Evolutionary conservation across 2,329 filamentous ascomycete genomes (phyloP).

Genomic region (Colletotrichum sp.): DNA sequence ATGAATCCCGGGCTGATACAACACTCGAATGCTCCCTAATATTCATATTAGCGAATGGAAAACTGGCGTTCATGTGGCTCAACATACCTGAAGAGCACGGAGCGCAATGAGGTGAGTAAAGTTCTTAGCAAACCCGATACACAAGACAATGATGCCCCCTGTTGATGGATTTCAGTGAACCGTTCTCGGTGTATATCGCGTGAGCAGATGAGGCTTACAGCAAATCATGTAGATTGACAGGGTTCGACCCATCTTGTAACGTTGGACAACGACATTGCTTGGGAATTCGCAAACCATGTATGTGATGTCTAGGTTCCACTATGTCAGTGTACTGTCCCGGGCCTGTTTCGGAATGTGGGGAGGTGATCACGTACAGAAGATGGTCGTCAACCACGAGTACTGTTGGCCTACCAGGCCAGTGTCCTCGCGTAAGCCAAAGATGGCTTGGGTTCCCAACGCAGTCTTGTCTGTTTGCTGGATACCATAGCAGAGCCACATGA

Average conservation of each 20-base stretch:
- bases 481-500: slow-evolving; percentile 55
- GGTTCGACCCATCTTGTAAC: slow-evolving; percentile 26
- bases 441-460: slow-evolving; percentile 41
- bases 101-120: slow-evolving; percentile 40
- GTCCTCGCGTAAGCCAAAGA: slow-evolving; percentile 38
- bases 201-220: slow-evolving; percentile 14
- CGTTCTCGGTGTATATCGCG: background rate
- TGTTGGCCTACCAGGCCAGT: slow-evolving; percentile 29
- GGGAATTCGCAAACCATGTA: slow-evolving; percentile 37
- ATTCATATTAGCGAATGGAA: no score
- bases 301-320: slow-evolving; percentile 24
- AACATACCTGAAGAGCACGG: slow-evolving; percentile 34
- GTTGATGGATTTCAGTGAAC: background rate
- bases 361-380: slow-evolving; percentile 28
- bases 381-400: slow-evolving; percentile 34
- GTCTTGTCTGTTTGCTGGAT: slow-evolving; percentile 56
- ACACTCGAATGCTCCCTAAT: slow-evolving; percentile 38
- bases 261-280: slow-evolving; percentile 36
- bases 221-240: slow-evolving; percentile 18
- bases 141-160: slow-evolving; percentile 38
- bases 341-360: background rate
- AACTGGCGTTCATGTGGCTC: no score
- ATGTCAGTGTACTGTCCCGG: background rate
- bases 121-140: slow-evolving; percentile 40
- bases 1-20: slow-evolving; percentile 44